A percentile compares a stretch with the other conserved stretches of the same genome.
phyloP scores from a whole-genome alignment of 2,329 filamentous ascomycete genomes.

The Daldinia sp. region DNA sequence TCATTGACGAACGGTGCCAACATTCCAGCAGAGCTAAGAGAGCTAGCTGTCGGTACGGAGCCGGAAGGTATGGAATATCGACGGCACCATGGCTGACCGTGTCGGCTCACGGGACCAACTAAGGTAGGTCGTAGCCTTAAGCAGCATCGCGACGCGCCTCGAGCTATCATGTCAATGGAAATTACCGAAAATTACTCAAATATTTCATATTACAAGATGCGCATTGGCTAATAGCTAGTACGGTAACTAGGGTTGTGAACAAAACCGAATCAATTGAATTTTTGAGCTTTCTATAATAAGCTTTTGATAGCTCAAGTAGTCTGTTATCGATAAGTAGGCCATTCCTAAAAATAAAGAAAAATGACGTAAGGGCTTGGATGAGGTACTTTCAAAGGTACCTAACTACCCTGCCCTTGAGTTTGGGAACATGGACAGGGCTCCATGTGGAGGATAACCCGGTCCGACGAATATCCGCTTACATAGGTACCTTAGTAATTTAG shows the following conservation, averaged over 20 bases:
- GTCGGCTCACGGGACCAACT: constrained; percentile 32
- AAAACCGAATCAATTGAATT: constrained; percentile 9
- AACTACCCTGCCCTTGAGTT: not conserved
- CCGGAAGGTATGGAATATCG: constrained; percentile 52
- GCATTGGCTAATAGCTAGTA: not conserved
- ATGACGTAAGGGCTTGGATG: constrained; percentile 22
- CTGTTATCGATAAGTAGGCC: constrained; percentile 12
- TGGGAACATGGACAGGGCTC: not conserved
- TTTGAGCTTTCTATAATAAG: constrained; percentile 7
- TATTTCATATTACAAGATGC: constrained; percentile 1
- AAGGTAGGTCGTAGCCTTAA: constrained; percentile 41
- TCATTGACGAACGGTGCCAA: constrained; percentile 70
- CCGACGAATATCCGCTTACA: constrained; percentile 19
- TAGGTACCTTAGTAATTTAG: too few species aligned
- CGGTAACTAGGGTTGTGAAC: not conserved
- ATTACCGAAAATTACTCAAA: not conserved
- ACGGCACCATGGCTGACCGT: constrained; percentile 49
- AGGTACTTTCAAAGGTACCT: not conserved
- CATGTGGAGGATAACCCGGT: not conserved
- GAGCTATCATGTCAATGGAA: constrained; percentile 42
- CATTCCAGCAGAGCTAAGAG: constrained; percentile 50
- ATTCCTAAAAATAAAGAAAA: constrained; percentile 3
- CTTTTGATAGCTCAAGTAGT: not conserved
- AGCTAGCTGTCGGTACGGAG: constrained; percentile 37
- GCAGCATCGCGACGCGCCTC: constrained; percentile 43